Percentiles rank a stretch among this genome's conserved stretches.
These are phyloP conservation scores for Aspergillus fischeri DNA, from an alignment of 2,329 filamentous ascomycete species.

Conservation along the genomic window DNA sequence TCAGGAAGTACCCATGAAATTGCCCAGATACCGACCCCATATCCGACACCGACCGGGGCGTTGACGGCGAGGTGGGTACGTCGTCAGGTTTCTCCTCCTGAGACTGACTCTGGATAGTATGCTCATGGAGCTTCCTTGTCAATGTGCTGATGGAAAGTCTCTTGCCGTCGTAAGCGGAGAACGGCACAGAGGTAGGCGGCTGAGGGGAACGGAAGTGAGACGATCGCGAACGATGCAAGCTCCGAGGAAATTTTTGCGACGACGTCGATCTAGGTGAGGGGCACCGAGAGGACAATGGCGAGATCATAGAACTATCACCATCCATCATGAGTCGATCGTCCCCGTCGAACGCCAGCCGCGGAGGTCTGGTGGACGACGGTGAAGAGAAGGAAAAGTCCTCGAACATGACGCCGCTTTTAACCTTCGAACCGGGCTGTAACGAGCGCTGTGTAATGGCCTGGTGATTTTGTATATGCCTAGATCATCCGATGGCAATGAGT, in stretches of 20 bases:
- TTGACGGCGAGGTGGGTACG: neutral
- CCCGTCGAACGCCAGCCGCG: constrained; percentile 26
- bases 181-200: constrained; percentile 42
- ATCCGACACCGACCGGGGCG: neutral
- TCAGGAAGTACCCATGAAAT: constrained; percentile 29
- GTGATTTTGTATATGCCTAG: neutral
- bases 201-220: constrained; percentile 32
- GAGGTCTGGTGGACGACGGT: constrained; percentile 27
- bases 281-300: constrained; percentile 40
- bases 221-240: constrained; percentile 29
- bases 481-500: neutral
- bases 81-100: constrained; percentile 13
- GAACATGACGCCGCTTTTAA: constrained; percentile 28
- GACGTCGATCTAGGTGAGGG: constrained; percentile 34
- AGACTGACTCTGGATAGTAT: constrained; percentile 29
- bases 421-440: neutral
- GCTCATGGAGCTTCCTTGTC: constrained; percentile 39
- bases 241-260: constrained; percentile 28
- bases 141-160: constrained; percentile 39
- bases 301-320: constrained; percentile 35
- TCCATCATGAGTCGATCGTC: constrained; percentile 35
- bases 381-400: constrained; percentile 42
- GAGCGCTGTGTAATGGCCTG: neutral
- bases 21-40: neutral
- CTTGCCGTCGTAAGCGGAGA: constrained; percentile 37